Evolutionary conservation across 2,329 filamentous ascomycete genomes (phyloP), one percentile per base, ranked within the genome.

Genomic region (Berkeleyomyces basicola): DNA sequence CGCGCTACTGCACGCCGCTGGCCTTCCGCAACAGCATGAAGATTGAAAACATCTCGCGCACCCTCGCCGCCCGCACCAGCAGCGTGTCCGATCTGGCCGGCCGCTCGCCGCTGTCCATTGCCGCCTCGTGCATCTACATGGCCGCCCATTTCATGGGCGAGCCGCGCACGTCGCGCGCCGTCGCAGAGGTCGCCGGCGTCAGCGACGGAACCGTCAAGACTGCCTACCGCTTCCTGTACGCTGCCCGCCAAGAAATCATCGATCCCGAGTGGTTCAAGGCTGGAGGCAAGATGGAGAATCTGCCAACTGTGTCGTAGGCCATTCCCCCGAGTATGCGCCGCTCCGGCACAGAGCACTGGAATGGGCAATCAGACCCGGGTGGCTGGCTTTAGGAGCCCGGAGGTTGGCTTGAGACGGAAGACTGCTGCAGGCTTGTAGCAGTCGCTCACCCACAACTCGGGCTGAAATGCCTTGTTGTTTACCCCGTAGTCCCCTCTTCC

Each of bases 131-230:
- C 72, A 96, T 99, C 73, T 99, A 93, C 78, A 93, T 97, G 84
- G 88, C 92, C 3, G 90, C 89, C 39, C 84, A 92, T 70, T 79
- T 97, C 44, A 86, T 96, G 76, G 88, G 86, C 63, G 82, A 93
- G 67, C 78, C 83, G 23, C 88, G 87, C 69, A 78, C 82, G 5
- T 87, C 90, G n/a, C 91, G 91, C 72, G 87, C 95, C 65, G 96
- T 99, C 68, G 88, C 90, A 4, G 74, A 75, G 33, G 86, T 93
- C 16, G 90, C 88, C 0, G 89, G 90, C 67, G 93, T 99, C 37
- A 96, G 90, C 71, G 95, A 99, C 70, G 91, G 93, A 62, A 99
- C 93, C 0, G 96, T 99, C 69, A 91, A 95, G 70, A 95, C 89
- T 36, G 91, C 92, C 0, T 99, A 97, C 78, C 93, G 93, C 71